Conservation (phyloP, 768 basidiomycete species). For the Phlebiopsis flavidoalba region DNA sequence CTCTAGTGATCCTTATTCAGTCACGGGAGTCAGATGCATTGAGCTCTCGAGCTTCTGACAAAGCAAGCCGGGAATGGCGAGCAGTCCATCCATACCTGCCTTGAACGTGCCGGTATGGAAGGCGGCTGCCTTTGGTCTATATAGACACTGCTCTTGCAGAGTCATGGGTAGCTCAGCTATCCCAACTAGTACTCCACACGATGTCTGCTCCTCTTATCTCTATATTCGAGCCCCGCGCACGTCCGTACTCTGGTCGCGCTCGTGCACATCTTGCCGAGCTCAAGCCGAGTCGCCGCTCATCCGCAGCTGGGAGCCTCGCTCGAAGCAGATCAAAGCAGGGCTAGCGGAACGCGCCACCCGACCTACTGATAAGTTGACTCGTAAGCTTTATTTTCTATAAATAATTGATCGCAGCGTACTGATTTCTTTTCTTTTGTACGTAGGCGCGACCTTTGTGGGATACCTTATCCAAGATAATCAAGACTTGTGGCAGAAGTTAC, state of each 20-base stretch:
- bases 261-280: neutral
- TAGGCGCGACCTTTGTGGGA: constrained; percentile 12
- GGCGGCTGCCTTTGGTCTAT: neutral
- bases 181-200: neutral
- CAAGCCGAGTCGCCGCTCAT: neutral
- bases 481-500: constrained; percentile 11
- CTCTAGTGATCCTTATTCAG: no score
- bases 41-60: no score
- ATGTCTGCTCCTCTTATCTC: neutral
- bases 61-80: no score
- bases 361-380: neutral
- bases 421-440: neutral
- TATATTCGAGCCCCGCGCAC: neutral
- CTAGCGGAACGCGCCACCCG: neutral
- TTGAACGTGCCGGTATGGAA: neutral
- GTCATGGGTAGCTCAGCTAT: no score
- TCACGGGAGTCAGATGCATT: no score
- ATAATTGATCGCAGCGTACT: no score
- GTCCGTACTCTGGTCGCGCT: neutral
- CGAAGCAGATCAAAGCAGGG: neutral
- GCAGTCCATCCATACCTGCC: neutral
- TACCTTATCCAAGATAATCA: constrained; percentile 12
- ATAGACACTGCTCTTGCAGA: neutral
- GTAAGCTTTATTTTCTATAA: neutral
- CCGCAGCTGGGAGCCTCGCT: neutral